These are phyloP conservation scores for Oryza punctata DNA, from an alignment of 176 grass and related monocot genomes.

Conservation along the genomic window DNA sequence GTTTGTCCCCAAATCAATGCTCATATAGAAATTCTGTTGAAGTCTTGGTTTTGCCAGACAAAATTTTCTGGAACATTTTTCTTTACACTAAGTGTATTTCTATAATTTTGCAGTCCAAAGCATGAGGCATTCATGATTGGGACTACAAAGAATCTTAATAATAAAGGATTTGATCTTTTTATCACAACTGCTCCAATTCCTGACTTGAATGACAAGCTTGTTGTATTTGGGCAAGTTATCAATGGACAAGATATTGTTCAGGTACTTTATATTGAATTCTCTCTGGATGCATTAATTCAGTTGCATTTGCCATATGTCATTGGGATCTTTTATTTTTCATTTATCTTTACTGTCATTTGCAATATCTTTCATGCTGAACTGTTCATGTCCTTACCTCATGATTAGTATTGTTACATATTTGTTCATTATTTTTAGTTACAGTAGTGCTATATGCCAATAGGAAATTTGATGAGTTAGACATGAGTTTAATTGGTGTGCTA, in stretches of 20 bases:
- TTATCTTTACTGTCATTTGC: neutral
- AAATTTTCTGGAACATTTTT: too few relatives aligned
- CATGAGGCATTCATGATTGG: slow-evolving; percentile 95
- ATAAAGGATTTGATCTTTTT: slow-evolving; percentile 94
- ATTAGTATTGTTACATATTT: neutral
- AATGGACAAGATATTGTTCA: slow-evolving; percentile 93
- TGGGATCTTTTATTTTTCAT: neutral
- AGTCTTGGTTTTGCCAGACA: slow-evolving; percentile 13
- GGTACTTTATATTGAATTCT: slow-evolving; percentile 51
- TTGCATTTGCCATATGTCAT: neutral
- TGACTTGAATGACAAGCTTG: slow-evolving; percentile 84
- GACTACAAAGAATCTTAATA: slow-evolving; percentile 65
- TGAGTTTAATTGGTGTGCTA: neutral
- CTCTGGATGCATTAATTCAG: neutral
- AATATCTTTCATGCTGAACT: neutral
- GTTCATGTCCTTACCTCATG: slow-evolving; percentile 22
- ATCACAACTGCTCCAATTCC: slow-evolving; percentile 96
- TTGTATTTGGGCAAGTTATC: slow-evolving; percentile 85
- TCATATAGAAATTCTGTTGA: slow-evolving; percentile 24
- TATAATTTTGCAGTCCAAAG: slow-evolving; percentile 66
- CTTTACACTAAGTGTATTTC: slow-evolving; percentile 23
- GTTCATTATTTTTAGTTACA: neutral
- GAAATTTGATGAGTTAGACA: neutral
- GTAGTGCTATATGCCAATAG: neutral
- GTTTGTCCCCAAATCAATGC: slow-evolving; percentile 43